Evolutionary conservation across 164 flowering plant species (phyloP), one percentile per base, ranked within the genome.

Genomic region (Echeveria elegans): DNA sequence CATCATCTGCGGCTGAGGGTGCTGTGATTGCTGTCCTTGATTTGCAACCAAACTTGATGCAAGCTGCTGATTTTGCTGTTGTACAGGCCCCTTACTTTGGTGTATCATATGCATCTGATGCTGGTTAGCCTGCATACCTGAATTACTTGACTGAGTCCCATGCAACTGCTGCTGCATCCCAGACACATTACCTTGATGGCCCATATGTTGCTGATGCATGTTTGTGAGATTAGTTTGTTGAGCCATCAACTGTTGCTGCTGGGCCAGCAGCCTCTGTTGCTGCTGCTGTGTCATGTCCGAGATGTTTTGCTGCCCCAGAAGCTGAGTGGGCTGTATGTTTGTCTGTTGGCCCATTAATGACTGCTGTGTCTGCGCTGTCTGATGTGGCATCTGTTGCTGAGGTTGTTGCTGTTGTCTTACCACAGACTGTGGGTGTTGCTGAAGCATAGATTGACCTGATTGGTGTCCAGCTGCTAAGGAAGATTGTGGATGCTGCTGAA

Each of bases 121-220:
- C 76, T 87, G 92, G 75, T 81, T 86, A 65, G 77, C 41, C 78
- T 83, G 88, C 85, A 90, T 74, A 68, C 76, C 75, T 5, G 90
- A 76, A 75, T 81, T 81, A 65, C 78, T 76, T 69, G 88, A 76
- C 75, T 86, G 95, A 58, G 76, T 69, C 60, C 83, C 91, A 72
- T 83, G 81, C 73, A 87, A 59, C 37, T 36, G 89, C 70, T 80
- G 90, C 71, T 80, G 94, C 71, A 85, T 58, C 18, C 87, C 88
- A 64, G 86, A 68, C 67, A 78, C 73, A 78, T 70, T 80, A 74
- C 71, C 78, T 73, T 88, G 95, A 62, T 78, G 65, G 10, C 83
- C 84, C 78, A 86, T 59, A 68, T 86, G 92, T 69, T 84, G 87
- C 68, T 86, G 93, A 73, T 85, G 90, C 66, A 87, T 70, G 63